Evolutionary conservation across 164 flowering plant genomes (phyloP).

Genomic region (Hamamelis virginiana): DNA sequence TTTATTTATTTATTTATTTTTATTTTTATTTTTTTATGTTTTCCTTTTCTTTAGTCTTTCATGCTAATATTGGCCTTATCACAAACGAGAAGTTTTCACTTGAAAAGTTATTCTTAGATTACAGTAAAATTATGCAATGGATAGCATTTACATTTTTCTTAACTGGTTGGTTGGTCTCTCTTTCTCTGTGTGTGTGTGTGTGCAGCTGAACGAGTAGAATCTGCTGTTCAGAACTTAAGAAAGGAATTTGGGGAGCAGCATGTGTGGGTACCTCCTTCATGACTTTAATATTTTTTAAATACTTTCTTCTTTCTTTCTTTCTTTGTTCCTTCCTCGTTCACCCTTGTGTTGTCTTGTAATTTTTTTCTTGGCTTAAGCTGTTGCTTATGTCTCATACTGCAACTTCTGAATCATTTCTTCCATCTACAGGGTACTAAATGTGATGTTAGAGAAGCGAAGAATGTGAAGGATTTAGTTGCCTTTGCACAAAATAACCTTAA

Average conservation of each 20-base stretch:
- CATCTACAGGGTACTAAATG: conserved; percentile 71
- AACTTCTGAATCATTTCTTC: conserved; percentile 7
- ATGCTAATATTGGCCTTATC: too few species aligned
- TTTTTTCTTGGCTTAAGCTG: neutral
- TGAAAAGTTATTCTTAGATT: too few species aligned
- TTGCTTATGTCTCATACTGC: neutral
- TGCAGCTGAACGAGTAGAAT: conserved; percentile 81
- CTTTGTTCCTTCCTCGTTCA: neutral
- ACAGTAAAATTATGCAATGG: too few species aligned
- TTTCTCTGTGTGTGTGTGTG: neutral
- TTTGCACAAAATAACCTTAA: conserved; percentile 61
- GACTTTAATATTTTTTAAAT: conserved; percentile 15
- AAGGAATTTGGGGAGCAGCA: conserved; percentile 79
- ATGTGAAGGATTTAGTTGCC: conserved; percentile 69
- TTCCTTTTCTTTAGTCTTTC: too few species aligned
- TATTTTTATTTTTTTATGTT: too few species aligned
- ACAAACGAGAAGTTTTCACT: too few species aligned
- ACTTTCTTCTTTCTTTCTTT: neutral
- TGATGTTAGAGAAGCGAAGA: conserved; percentile 75
- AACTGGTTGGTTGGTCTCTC: neutral
- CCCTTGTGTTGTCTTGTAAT: neutral
- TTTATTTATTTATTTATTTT: too few species aligned
- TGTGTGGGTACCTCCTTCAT: conserved; percentile 86
- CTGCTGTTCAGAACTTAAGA: conserved; percentile 56
- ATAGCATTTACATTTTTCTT: too few species aligned